Evolutionary conservation across 352 stramenopile species (phyloP), one percentile per base, ranked within the genome.

Genomic region (Globisporangium ultimum): DNA sequence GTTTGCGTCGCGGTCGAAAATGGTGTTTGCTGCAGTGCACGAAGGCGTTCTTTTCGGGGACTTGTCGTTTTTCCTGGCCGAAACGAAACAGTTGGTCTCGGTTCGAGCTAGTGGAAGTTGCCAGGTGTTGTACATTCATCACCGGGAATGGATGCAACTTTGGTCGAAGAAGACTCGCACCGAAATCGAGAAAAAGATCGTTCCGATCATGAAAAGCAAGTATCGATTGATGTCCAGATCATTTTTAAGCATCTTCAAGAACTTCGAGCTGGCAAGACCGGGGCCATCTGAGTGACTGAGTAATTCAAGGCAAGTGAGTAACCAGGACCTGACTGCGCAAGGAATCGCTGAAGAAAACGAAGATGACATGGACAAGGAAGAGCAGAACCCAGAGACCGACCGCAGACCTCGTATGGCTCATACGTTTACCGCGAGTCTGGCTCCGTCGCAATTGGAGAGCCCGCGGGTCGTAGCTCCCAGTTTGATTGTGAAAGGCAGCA

Each of bases 161-260:
- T 71, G 60, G 64, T 42, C 64, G 9, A 55, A 63, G 1, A 13
- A 36, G 0, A 61, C 43, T 11, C 62, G 69, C 24, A 3, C 54
- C 4, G n/a, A 60, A 7, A 43, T 77, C 14, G 69, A 77, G 40
- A 22, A 43, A 3, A 64, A 66, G 40, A 51, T 77, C 18, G 28
- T 60, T 2, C 57, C 69, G 2, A 46, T 54, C 2, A 64, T 74
- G 55, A 53, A 56, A 2, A 36, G 20, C 13, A 74, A 77, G 49
- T 63, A 72, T 20, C 34, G 34, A 7, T 58, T 56, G 1, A 55
- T 64, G 17, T 47, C 50, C 21, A 28, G 40, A 5, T 57, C 63
- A 8, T 71, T 67, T 13, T 24, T 60, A 15, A 74, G 67, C 48
- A 71, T 77, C 17, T 53, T 64, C 40, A 71, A 61, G 48, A 77